These are phyloP conservation scores for Tilletia setariae DNA, from an alignment of 1,284 basidiomycete species.

Conservation along the genomic window DNA sequence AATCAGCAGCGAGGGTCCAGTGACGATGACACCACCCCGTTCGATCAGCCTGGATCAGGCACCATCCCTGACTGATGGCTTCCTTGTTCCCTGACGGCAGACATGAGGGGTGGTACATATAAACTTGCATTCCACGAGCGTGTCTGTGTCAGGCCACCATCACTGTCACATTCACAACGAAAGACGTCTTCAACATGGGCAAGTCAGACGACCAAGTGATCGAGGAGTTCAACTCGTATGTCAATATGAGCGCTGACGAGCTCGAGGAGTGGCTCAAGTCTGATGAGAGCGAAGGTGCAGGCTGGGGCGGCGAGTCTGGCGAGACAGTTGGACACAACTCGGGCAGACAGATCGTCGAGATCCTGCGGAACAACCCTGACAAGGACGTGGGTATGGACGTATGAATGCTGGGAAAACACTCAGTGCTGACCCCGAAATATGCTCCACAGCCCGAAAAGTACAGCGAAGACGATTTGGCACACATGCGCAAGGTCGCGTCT, in stretches of 20 bases:
- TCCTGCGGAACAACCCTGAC: conserved; percentile 50
- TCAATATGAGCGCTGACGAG: conserved; percentile 52
- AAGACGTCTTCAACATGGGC: conserved; percentile 30
- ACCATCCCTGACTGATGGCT: too few relatives aligned
- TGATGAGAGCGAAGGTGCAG: conserved; percentile 32
- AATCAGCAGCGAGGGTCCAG: too few relatives aligned
- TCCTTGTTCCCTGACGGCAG: too few relatives aligned
- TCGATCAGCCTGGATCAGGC: too few relatives aligned
- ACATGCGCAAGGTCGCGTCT: conserved; percentile 53
- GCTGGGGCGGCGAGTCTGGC: conserved; percentile 33
- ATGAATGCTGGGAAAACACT: conserved; percentile 20
- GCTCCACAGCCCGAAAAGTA: conserved; percentile 1
- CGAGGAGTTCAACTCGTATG: conserved; percentile 38
- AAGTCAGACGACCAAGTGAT: conserved; percentile 39
- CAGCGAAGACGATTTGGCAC: conserved; percentile 41
- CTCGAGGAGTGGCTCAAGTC: conserved; percentile 51
- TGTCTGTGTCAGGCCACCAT: too few relatives aligned
- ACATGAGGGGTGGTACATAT: too few relatives aligned
- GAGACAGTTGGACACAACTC: conserved; percentile 48
- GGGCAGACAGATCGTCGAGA: conserved; percentile 46
- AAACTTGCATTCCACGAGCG: too few relatives aligned
- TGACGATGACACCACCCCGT: too few relatives aligned
- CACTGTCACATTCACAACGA: neutral
- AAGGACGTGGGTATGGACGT: conserved; percentile 44
- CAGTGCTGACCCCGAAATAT: neutral